Evolutionary conservation across 2,329 filamentous ascomycete genomes (phyloP), one percentile per base, ranked within the genome.

Genomic region (Hypoxylon sp.): DNA sequence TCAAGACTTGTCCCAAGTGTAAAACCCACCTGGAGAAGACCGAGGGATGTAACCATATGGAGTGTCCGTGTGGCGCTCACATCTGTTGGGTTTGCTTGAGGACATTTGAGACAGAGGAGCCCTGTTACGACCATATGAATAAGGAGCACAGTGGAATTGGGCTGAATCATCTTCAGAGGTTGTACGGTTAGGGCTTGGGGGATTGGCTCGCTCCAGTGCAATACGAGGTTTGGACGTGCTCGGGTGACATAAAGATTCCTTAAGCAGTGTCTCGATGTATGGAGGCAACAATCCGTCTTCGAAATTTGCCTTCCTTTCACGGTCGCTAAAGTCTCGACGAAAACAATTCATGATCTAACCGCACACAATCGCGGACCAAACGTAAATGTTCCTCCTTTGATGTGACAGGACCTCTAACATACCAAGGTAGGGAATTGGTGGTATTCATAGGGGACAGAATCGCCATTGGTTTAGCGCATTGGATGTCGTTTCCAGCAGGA

Each of bases 31-130:
- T 84, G 1, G 77, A 83, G 64, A 84, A 84, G 74, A 71, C 57
- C 0, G 72, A 73, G 0, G 83, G 83, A 0, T 85, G 83, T 64
- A 79, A 84, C 64, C 82, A 85, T 67, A 81, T 85, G 63, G 69
- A 62, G 0, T 85, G 84, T 61, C 40, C 64, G 0, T 85, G 83
- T 59, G 64, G 72, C 1, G 68, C 75, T 1, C 80, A 84, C 59
- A 81, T 84, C 28, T 85, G 83, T 63, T 85, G 82, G 82, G 73
- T 79, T 2, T 85, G 83, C 61, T 64, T 83, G 71, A 60, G 56
- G 11, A 70, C 68, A 0, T 84, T 84, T 63, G 16, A 69, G 2
- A 52, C 30, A 8, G 40, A 52, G 0, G 8, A 3, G 0, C 24
- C 28, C 22, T 74, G 72, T 30, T 78, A 78, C 52, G 22, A 20